These are phyloP conservation scores for Aureobasidium sp. DNA, from an alignment of 2,329 filamentous ascomycete species.

Conservation along the genomic window DNA sequence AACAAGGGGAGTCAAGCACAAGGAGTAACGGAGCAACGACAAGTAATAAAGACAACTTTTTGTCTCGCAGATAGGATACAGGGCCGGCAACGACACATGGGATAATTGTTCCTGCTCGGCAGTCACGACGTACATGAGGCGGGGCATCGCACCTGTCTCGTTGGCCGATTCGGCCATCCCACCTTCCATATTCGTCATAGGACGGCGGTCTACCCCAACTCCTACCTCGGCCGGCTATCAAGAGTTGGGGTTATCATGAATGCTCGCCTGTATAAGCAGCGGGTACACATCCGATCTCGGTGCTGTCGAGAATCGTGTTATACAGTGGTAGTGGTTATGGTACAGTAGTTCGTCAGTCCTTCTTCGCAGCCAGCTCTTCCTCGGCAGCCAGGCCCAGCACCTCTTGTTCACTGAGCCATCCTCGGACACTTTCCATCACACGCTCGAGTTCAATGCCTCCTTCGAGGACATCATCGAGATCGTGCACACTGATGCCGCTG, in stretches of 20 bases:
- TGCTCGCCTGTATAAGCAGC: neutral
- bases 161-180: conserved; percentile 12
- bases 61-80: neutral
- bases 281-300: neutral
- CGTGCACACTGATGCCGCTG: conserved; percentile 69
- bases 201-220: neutral
- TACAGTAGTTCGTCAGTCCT: conserved; percentile 1
- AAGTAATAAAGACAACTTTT: neutral
- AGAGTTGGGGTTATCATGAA: neutral
- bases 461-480: conserved; percentile 69
- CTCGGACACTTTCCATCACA: conserved; percentile 68
- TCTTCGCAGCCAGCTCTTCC: conserved; percentile 22
- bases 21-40: neutral
- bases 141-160: neutral
- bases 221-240: conserved; percentile 11
- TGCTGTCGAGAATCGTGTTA: neutral
- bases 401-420: conserved; percentile 68
- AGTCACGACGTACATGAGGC: conserved; percentile 1
- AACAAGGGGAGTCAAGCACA: neutral
- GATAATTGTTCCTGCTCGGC: neutral
- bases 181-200: conserved; percentile 11
- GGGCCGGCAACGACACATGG: neutral
- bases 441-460: conserved; percentile 65
- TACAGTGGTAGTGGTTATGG: neutral
- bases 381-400: conserved; percentile 56